These are phyloP conservation scores for Chlamydomonas sphaeroides DNA, from an alignment of 139 green algal genomes.

Conservation along the genomic window DNA sequence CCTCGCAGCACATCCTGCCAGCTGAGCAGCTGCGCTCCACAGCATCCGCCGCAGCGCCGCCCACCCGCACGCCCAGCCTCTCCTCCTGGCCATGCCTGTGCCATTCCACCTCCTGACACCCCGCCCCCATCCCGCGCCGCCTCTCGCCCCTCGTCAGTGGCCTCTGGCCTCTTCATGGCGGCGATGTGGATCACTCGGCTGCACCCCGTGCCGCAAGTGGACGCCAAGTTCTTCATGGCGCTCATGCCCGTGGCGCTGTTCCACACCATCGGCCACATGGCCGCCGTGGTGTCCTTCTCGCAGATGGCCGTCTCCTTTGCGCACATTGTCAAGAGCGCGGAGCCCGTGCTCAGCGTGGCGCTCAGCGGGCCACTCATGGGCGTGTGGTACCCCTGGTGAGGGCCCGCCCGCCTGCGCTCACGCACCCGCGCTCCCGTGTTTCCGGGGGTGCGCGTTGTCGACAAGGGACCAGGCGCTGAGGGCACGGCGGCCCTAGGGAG, in stretches of 20 bases:
- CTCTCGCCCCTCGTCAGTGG: too few species aligned
- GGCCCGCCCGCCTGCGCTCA: too few species aligned
- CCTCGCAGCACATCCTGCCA: background rate
- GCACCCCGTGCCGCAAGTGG: conserved; percentile 70
- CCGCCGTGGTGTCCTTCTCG: conserved; percentile 79
- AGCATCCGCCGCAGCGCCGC: background rate
- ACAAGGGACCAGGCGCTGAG: too few species aligned
- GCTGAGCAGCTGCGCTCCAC: too few species aligned
- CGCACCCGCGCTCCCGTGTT: too few species aligned
- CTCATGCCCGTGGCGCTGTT: conserved; percentile 85
- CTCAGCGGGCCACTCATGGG: conserved; percentile 80
- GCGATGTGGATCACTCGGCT: conserved; percentile 78
- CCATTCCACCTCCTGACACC: too few species aligned
- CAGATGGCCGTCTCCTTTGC: conserved; percentile 92
- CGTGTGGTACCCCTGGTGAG: conserved; percentile 55
- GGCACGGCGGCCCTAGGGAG: too few species aligned
- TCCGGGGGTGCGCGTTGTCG: too few species aligned
- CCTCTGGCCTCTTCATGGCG: conserved; percentile 80
- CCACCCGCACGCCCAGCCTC: too few species aligned
- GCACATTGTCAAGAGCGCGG: conserved; percentile 83
- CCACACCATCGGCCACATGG: conserved; percentile 87
- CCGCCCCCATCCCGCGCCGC: too few species aligned
- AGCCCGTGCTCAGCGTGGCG: conserved; percentile 82
- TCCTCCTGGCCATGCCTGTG: too few species aligned
- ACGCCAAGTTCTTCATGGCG: conserved; percentile 57